Conservation (phyloP, 495 filamentous ascomycete genomes). For the Aspergillus incahuasiensis region DNA sequence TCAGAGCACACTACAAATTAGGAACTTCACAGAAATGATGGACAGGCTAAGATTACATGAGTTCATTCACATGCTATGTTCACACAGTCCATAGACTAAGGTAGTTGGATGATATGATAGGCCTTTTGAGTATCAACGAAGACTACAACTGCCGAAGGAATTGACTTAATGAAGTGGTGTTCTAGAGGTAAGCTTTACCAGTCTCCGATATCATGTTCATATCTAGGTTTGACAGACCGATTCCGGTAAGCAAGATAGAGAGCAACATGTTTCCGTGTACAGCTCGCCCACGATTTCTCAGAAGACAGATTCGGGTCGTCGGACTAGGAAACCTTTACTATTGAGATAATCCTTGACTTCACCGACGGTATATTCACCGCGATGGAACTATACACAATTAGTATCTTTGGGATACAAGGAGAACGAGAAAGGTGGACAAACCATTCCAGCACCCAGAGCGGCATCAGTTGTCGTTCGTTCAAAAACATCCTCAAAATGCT, state of each 20-base stretch:
- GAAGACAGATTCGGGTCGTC: constrained; percentile 59
- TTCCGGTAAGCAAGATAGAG: too few relatives aligned
- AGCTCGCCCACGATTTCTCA: constrained; percentile 10
- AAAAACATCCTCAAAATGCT: constrained; percentile 90
- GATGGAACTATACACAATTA: constrained; percentile 64
- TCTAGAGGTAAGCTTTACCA: too few relatives aligned
- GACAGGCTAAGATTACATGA: too few relatives aligned
- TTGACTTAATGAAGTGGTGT: neutral
- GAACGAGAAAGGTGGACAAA: constrained; percentile 31
- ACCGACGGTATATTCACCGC: constrained; percentile 88
- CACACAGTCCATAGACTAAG: too few relatives aligned
- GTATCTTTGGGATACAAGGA: neutral
- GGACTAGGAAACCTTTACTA: constrained; percentile 66
- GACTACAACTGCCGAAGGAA: neutral
- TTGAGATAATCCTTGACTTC: constrained; percentile 85
- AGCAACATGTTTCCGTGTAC: too few relatives aligned
- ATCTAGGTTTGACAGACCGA: neutral
- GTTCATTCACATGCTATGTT: too few relatives aligned
- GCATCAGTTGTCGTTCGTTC: constrained; percentile 80
- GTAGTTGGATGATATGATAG: too few relatives aligned
- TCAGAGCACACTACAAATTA: too few relatives aligned
- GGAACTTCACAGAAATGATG: too few relatives aligned
- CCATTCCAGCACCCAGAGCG: constrained; percentile 91
- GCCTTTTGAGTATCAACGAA: too few relatives aligned
- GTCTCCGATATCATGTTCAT: neutral